These are phyloP conservation scores for Agastache rugosa DNA, from an alignment of 257 asterid genomes.

Conservation along the genomic window DNA sequence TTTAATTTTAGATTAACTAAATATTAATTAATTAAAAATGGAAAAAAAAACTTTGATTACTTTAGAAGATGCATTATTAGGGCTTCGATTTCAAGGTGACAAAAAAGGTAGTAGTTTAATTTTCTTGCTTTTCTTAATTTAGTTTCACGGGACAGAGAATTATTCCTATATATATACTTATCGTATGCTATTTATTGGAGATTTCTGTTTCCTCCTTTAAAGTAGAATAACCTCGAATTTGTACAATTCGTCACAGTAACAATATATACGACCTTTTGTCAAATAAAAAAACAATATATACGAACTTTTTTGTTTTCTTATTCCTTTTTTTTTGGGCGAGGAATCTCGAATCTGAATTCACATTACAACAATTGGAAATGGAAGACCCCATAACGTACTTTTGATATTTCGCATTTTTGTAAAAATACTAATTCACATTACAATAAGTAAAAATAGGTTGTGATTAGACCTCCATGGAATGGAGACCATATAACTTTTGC, in stretches of 20 bases:
- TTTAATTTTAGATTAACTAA: too few relatives aligned
- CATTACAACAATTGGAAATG: too few relatives aligned
- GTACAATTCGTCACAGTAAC: background rate
- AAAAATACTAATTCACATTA: too few relatives aligned
- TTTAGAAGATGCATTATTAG: background rate
- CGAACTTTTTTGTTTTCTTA: background rate
- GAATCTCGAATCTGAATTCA: background rate
- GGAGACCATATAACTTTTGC: too few relatives aligned
- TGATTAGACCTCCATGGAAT: too few relatives aligned
- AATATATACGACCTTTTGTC: constrained; percentile 5
- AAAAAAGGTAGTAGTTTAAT: background rate
- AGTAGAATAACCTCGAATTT: constrained; percentile 10
- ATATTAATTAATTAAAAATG: too few relatives aligned
- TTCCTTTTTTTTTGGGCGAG: background rate
- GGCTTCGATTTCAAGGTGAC: constrained; percentile 8
- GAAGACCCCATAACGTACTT: too few relatives aligned
- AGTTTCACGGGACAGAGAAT: constrained; percentile 28
- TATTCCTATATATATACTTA: constrained; percentile 27
- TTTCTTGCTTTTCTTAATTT: background rate
- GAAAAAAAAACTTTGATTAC: background rate
- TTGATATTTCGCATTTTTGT: too few relatives aligned
- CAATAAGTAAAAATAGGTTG: too few relatives aligned
- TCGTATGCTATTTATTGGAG: constrained; percentile 12
- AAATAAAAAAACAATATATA: too few relatives aligned
- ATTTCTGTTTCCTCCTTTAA: constrained; percentile 2